Evolutionary conservation across 208 protist species (phyloP).

Genomic region (Acanthamoeba royreba): DNA sequence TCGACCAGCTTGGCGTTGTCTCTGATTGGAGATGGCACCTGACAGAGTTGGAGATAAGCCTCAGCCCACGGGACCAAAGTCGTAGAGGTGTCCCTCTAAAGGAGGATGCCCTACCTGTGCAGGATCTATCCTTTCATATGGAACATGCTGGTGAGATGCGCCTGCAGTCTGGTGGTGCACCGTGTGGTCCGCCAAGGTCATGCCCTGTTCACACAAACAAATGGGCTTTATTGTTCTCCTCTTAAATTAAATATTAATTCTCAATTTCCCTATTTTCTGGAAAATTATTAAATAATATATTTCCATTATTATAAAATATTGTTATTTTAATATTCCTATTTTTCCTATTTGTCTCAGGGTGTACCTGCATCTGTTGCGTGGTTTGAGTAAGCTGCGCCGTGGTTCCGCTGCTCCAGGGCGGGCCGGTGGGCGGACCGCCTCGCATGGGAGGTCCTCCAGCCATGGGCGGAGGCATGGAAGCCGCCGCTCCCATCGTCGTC

Average conservation of each 20-base stretch:
- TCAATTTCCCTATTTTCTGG: too few relatives aligned
- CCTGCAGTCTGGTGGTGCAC: too few relatives aligned
- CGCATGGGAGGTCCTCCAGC: background rate
- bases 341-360: too few relatives aligned
- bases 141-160: background rate
- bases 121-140: background rate
- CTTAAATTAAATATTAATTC: too few relatives aligned
- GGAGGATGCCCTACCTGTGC: background rate
- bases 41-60: too few relatives aligned
- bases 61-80: too few relatives aligned
- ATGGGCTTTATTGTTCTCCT: too few relatives aligned
- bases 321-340: too few relatives aligned
- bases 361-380: background rate
- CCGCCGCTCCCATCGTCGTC: too few relatives aligned
- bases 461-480: too few relatives aligned
- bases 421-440: background rate
- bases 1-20: background rate
- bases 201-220: background rate
- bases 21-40: background rate
- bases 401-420: background rate
- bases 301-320: too few relatives aligned
- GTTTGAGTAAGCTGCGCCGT: background rate
- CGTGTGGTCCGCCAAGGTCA: background rate
- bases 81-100: too few relatives aligned
- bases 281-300: background rate